A percentile compares a stretch with the other conserved stretches of the same genome.
Evolutionary conservation across 495 filamentous ascomycete species (phyloP).

Genomic region (Aspergillus mulundensis): DNA sequence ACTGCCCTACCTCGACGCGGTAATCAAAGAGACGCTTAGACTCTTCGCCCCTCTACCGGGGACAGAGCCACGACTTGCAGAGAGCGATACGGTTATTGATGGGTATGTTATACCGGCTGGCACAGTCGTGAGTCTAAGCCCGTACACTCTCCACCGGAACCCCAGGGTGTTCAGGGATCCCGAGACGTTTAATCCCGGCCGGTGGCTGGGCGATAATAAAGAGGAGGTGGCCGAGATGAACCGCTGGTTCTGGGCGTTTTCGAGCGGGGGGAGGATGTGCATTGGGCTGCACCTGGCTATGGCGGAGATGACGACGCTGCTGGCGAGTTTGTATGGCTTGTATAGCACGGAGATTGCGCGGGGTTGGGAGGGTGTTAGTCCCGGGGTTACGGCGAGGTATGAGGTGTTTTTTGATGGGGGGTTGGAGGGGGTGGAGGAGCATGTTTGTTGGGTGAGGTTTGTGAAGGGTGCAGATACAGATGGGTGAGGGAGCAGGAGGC

Average conservation of each 20-base stretch:
- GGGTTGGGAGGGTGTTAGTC: constrained; percentile 21
- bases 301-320: constrained; percentile 41
- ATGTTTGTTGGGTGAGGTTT: constrained; percentile 6
- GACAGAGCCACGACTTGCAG: constrained; percentile 52
- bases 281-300: constrained; percentile 54
- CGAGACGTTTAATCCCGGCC: constrained; percentile 49
- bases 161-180: constrained; percentile 48
- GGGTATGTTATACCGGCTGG: constrained; percentile 49
- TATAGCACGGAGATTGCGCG: constrained; percentile 25
- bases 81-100: constrained; percentile 20
- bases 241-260: constrained; percentile 72
- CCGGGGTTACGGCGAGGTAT: constrained; percentile 34
- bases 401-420: constrained; percentile 40
- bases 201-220: constrained; percentile 44
- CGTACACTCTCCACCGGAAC: constrained; percentile 62
- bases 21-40: constrained; percentile 67
- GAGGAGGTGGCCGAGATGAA: constrained; percentile 45
- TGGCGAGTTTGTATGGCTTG: constrained; percentile 31
- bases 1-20: constrained; percentile 62
- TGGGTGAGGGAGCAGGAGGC: no score
- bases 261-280: constrained; percentile 74
- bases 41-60: constrained; percentile 64
- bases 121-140: constrained; percentile 57
- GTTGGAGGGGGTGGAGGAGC: constrained; percentile 7
- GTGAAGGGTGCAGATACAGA: no score